A percentile compares a stretch with the other conserved stretches of the same genome.
These are phyloP conservation scores for Peronospora belbahrii DNA, from an alignment of 352 stramenopile genomes.

Conservation along the genomic window DNA sequence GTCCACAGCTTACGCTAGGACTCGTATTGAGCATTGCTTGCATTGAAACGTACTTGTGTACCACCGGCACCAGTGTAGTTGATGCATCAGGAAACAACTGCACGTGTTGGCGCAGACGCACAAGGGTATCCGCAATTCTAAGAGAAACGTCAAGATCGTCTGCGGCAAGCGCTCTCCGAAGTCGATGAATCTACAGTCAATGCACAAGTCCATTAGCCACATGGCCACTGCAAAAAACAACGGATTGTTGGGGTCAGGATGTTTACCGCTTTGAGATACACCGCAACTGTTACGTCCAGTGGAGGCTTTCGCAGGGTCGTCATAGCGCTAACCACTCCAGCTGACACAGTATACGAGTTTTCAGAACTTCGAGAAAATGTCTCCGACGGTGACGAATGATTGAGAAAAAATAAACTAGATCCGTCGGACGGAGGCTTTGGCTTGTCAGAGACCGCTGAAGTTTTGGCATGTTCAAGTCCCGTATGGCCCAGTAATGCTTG, in stretches of 20 bases:
- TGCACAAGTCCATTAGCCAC: slow-evolving; percentile 4
- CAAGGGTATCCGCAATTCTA: slow-evolving; percentile 20
- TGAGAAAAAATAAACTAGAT: slow-evolving; percentile 18
- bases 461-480: neutral
- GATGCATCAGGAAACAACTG: slow-evolving; percentile 23
- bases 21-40: slow-evolving; percentile 36
- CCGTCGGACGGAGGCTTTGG: neutral
- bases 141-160: slow-evolving; percentile 19
- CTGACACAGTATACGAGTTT: neutral
- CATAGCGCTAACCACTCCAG: slow-evolving; percentile 7
- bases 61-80: slow-evolving; percentile 4
- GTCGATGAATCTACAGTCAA: slow-evolving; percentile 23
- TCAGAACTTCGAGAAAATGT: neutral
- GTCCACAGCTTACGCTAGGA: slow-evolving; percentile 19
- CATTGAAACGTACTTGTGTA: slow-evolving; percentile 36
- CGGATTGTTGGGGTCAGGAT: neutral
- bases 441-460: neutral
- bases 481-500: slow-evolving; percentile 11
- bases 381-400: neutral
- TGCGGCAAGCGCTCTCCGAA: slow-evolving; percentile 12
- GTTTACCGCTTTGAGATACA: slow-evolving; percentile 31
- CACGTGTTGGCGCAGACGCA: slow-evolving; percentile 33
- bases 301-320: slow-evolving; percentile 10
- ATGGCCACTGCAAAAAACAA: neutral
- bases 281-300: slow-evolving; percentile 10